Evolutionary conservation across 495 filamentous ascomycete genomes (phyloP).

Genomic region (Penicillium psychrofluorescens): DNA sequence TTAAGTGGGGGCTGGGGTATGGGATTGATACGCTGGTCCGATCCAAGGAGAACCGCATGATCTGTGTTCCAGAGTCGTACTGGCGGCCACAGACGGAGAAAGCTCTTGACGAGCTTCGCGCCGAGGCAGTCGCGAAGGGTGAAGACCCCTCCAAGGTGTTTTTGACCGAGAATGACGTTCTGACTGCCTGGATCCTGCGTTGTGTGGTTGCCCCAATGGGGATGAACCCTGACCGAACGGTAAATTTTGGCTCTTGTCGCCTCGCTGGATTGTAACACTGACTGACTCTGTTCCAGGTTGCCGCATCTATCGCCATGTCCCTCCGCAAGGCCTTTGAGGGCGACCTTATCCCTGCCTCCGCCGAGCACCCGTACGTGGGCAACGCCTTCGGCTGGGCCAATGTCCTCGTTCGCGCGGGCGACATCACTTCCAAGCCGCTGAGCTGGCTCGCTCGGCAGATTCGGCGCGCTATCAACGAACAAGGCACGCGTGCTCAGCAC

Average conservation of each 20-base stretch:
- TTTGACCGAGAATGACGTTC: conserved; percentile 16
- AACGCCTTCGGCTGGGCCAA: conserved; percentile 22
- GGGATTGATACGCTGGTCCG: conserved; percentile 15
- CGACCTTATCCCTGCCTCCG: conserved; percentile 22
- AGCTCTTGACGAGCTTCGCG: conserved; percentile 11
- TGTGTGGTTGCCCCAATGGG: conserved; percentile 11
- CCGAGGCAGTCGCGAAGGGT: conserved; percentile 5
- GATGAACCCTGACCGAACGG: conserved; percentile 9
- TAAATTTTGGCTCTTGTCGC: not conserved
- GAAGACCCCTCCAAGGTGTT: conserved; percentile 13
- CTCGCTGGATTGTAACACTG: not conserved
- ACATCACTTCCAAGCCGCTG: conserved; percentile 31
- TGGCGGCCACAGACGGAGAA: conserved; percentile 14
- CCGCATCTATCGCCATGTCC: conserved; percentile 15
- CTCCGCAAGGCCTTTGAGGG: conserved; percentile 17
- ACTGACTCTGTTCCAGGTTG: not conserved
- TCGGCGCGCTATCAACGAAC: conserved; percentile 29
- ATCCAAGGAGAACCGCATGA: conserved; percentile 19
- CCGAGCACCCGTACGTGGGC: conserved; percentile 12
- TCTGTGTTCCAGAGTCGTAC: conserved; percentile 14
- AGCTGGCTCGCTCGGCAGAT: conserved; percentile 30
- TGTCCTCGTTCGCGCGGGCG: conserved; percentile 22
- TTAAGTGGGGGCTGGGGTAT: conserved; percentile 17
- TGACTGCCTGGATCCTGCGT: conserved; percentile 17
- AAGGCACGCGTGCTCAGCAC: conserved; percentile 35